phyloP scores from a whole-genome alignment of 805 yeast genomes.

The Kuraishia molischiana region DNA sequence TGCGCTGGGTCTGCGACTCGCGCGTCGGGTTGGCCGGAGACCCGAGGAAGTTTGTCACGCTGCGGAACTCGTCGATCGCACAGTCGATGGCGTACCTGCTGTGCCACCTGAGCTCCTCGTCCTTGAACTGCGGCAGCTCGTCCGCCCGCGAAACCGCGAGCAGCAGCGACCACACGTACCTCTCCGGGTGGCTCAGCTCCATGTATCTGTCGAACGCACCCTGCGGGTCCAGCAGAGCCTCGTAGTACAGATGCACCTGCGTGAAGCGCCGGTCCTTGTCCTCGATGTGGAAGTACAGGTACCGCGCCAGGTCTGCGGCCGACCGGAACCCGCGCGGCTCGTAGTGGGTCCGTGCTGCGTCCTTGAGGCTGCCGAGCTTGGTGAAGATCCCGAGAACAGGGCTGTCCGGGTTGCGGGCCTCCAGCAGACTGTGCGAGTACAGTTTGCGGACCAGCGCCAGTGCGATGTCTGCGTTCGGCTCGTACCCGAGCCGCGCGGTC shows the following conservation, averaged over 20 bases:
- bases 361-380: background rate
- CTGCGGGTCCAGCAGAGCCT: constrained; percentile 21
- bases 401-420: background rate
- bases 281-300: background rate
- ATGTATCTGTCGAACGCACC: constrained; percentile 18
- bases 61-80: constrained; percentile 47
- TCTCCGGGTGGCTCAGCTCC: constrained; percentile 8
- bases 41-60: constrained; percentile 17
- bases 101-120: constrained; percentile 32
- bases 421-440: background rate
- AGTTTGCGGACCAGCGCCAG: background rate
- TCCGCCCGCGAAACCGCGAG: constrained; percentile 28
- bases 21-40: background rate
- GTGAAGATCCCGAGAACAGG: background rate
- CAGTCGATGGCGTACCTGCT: constrained; percentile 45
- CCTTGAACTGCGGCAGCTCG: constrained; percentile 3
- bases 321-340: background rate
- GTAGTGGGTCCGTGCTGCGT: background rate
- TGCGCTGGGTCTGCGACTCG: constrained; percentile 27
- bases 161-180: constrained; percentile 33
- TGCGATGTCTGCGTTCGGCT: background rate
- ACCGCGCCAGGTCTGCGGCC: background rate
- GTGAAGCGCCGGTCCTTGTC: background rate
- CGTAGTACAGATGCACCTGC: constrained; percentile 12
- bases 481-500: background rate